These are phyloP conservation scores for Lactarius psammicola DNA, from an alignment of 768 basidiomycete species.

Conservation along the genomic window DNA sequence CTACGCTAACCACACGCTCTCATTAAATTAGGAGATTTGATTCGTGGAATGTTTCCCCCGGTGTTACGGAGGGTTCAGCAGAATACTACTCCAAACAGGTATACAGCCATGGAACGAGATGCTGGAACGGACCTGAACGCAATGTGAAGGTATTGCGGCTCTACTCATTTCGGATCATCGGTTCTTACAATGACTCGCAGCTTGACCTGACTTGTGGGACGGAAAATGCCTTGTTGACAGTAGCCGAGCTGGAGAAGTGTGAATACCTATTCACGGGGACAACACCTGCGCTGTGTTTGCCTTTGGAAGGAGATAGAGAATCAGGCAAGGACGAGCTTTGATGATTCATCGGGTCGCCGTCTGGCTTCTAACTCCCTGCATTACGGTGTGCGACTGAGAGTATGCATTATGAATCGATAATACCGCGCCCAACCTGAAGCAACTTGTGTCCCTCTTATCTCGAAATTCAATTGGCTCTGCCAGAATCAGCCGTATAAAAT, in stretches of 20 bases:
- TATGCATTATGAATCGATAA: neutral
- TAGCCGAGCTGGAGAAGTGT: conserved; percentile 93
- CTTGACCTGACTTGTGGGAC: conserved; percentile 81
- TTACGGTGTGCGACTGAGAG: neutral
- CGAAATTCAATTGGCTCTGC: neutral
- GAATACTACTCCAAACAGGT: conserved; percentile 80
- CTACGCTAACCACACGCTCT: neutral
- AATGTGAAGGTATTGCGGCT: conserved; percentile 61
- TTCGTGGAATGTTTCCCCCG: conserved; percentile 71
- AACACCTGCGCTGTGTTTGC: conserved; percentile 78
- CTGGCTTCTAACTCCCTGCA: neutral
- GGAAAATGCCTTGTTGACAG: conserved; percentile 73
- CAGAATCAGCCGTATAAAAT: neutral
- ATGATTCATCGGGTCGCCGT: conserved; percentile 1
- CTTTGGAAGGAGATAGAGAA: conserved; percentile 44
- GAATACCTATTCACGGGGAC: conserved; percentile 89
- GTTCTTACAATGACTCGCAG: conserved; percentile 40
- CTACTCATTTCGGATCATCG: neutral
- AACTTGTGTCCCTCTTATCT: neutral
- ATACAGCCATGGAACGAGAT: conserved; percentile 82
- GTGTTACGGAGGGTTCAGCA: conserved; percentile 55
- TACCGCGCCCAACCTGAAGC: neutral
- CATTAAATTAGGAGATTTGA: conserved; percentile 57
- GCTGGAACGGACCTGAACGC: conserved; percentile 96
- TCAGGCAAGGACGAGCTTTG: conserved; percentile 36